phyloP scores from a whole-genome alignment of 2,329 filamentous ascomycete genomes.

The Ilyonectria destructans region DNA sequence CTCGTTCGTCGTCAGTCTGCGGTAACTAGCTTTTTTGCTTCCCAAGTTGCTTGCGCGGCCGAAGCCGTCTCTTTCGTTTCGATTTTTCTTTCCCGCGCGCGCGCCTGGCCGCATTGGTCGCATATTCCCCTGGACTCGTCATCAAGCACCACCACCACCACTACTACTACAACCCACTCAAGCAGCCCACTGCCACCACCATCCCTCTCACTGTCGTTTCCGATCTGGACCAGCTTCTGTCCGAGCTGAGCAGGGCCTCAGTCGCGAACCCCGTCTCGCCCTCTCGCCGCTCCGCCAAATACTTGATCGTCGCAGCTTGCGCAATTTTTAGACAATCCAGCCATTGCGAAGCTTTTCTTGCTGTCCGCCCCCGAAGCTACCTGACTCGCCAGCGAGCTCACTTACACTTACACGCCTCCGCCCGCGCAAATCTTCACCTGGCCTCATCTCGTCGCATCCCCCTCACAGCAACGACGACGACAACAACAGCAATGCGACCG shows the following conservation, averaged over 20 bases:
- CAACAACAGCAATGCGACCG: constrained; percentile 38
- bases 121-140: constrained; percentile 5
- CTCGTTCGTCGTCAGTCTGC: background rate
- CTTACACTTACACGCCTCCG: constrained; percentile 14
- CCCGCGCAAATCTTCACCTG: constrained; percentile 8
- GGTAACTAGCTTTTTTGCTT: background rate
- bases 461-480: background rate
- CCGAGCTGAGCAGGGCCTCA: constrained; percentile 6
- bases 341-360: background rate
- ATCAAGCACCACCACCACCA: constrained; percentile 6
- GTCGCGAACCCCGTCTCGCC: background rate
- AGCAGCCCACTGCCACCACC: background rate
- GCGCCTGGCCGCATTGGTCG: constrained; percentile 6
- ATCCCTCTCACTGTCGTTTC: constrained; percentile 18
- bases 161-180: background rate
- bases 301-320: background rate
- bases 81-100: background rate
- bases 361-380: background rate
- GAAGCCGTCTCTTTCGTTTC: constrained; percentile 9
- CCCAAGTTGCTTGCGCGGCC: constrained; percentile 10
- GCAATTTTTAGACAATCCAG: background rate
- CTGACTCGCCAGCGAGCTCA: background rate
- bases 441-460: constrained; percentile 1
- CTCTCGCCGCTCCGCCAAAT: background rate
- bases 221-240: constrained; percentile 8